Evolutionary conservation across 306 rosid species (phyloP).

Genomic region (Mimosa pudica): DNA sequence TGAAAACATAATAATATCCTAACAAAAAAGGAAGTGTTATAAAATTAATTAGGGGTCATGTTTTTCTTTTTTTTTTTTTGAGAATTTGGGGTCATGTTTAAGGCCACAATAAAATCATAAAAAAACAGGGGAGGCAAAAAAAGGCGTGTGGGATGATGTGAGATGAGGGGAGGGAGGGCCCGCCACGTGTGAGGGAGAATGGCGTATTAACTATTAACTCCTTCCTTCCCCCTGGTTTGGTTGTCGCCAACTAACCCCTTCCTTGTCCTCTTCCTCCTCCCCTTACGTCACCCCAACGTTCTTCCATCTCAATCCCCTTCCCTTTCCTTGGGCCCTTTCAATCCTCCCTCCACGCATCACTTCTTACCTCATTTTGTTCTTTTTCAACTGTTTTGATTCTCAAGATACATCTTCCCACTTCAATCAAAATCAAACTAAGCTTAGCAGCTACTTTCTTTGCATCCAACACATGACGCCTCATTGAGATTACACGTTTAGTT

Average conservation of each 20-base stretch:
- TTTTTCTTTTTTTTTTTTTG: no score
- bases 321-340: no score
- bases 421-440: background rate
- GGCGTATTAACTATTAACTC: background rate
- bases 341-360: no score
- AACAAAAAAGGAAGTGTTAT: no score
- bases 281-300: slow-evolving; percentile 26
- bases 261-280: slow-evolving; percentile 26
- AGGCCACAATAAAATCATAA: no score
- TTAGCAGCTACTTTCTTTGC: background rate
- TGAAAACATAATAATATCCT: no score
- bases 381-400: background rate
- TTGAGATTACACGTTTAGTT: no score
- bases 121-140: no score
- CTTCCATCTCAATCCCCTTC: no score
- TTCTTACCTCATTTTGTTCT: no score
- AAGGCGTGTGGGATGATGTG: slow-evolving; percentile 18
- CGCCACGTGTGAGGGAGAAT: slow-evolving; percentile 43
- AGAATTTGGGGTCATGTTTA: no score
- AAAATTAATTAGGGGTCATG: no score
- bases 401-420: background rate
- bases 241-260: background rate
- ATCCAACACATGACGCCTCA: background rate
- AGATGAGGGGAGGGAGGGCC: background rate
- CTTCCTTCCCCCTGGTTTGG: background rate